Base-by-base conservation (phyloP, 495 filamentous ascomycete species). In the Glutinoglossum americanum region DNA sequence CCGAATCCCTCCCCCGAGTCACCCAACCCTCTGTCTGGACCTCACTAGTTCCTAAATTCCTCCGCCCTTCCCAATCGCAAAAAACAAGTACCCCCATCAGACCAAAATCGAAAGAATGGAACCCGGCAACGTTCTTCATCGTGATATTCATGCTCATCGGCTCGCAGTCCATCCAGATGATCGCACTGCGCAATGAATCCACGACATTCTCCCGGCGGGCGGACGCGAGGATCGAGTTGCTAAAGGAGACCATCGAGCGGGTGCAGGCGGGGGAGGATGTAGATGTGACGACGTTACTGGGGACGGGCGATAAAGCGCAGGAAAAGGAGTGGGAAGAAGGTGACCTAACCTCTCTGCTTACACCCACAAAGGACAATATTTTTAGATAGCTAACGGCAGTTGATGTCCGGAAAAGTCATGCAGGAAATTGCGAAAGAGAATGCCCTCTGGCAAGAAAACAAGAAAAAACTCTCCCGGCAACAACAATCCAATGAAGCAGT, bases 101-200 rank as follows among this genome's bases (percentile, higher is more conserved):
- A 51, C 59, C 62, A 27, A 71, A 76, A 56, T 73, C 75, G 17
- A 87, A 82, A 61, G 80, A 80, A 62, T 94, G 87, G 87, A 97
- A 96, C 62, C 93, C 92, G 1, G 86, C 86, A 15, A 96, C 86
- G 0, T 89, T 88, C 64, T 96, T 83, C 72, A 92, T 99, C 63
- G 71, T 86, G 64, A 89, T 96, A 56, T 89, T 87, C 63, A 74
- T 95, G 44, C 75, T 95, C 60, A 89, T 96, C 61, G 93, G 92
- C 1, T 93, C 86, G 59, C 90, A 96, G 69, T 82, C 89, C 13
- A 94, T 99, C 62, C 83, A 95, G 60, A 82, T 90, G 77, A 83
- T 99, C 58, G 73, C 80, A 7, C 65, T 97, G 60, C 83, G 79
- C 67, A 85, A 83, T 57, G 81, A 89, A 15, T 86, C 80, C 63